phyloP scores from a whole-genome alignment of 805 yeast genomes.

The Ogataea nakhonphanomensis region DNA sequence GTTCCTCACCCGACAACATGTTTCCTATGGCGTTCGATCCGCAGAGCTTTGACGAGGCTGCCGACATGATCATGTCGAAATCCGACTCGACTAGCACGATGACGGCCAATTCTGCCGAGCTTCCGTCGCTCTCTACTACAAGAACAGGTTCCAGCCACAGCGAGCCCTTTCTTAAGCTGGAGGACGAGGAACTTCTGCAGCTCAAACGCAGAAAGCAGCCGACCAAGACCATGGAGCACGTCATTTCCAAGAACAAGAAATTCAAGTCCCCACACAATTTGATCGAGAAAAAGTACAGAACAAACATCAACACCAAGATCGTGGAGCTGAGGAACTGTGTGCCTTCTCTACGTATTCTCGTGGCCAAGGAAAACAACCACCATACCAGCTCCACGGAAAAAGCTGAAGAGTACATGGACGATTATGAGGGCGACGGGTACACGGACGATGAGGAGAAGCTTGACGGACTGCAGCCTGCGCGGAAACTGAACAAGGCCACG shows the following conservation, averaged over 20 bases:
- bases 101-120: constrained; percentile 14
- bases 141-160: constrained; percentile 12
- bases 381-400: constrained; percentile 34
- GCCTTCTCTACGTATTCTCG: constrained; percentile 59
- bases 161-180: constrained; percentile 1
- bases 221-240: constrained; percentile 1
- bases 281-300: constrained; percentile 79
- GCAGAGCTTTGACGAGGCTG: constrained; percentile 1
- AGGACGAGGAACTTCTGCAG: constrained; percentile 4
- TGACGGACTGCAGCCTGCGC: constrained; percentile 76
- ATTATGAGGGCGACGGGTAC: constrained; percentile 51
- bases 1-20: constrained; percentile 37
- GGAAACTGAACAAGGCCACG: constrained; percentile 73
- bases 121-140: constrained; percentile 14
- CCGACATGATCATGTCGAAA: constrained; percentile 22
- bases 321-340: constrained; percentile 72
- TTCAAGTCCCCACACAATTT: constrained; percentile 72
- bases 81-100: constrained; percentile 30
- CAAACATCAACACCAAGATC: constrained; percentile 75
- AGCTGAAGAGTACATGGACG: constrained; percentile 43
- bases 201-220: constrained; percentile 4
- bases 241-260: constrained; percentile 30
- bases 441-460: constrained; percentile 52
- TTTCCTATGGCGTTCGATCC: constrained; percentile 20
- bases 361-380: constrained; percentile 36